phyloP scores from a whole-genome alignment of 1,139 yeast species.

The Kodamaea anthophila region DNA sequence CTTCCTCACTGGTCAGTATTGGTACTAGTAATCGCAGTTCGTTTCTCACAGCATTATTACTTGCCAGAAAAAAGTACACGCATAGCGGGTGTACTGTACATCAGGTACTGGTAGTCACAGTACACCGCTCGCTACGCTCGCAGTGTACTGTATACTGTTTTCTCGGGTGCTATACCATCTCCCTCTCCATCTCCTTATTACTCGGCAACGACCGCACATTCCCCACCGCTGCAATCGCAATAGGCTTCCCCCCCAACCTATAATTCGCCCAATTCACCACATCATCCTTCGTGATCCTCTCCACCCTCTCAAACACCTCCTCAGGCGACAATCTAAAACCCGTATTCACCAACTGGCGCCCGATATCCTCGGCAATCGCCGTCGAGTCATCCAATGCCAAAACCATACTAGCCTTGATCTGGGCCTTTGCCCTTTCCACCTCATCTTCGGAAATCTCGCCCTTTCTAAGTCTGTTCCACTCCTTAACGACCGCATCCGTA shows the following conservation, averaged over 20 bases:
- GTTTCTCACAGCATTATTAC: no score
- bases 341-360: conserved; percentile 92
- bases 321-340: conserved; percentile 89
- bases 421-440: conserved; percentile 91
- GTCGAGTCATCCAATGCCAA: conserved; percentile 91
- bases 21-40: no score
- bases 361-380: conserved; percentile 95
- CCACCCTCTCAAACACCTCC: conserved; percentile 83
- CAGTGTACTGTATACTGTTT: no score
- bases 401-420: conserved; percentile 84
- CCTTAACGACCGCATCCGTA: conserved; percentile 70
- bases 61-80: no score
- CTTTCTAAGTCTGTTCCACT: conserved; percentile 79
- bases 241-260: conserved; percentile 68
- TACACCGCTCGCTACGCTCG: no score
- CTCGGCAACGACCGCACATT: conserved; percentile 61
- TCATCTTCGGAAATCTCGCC: conserved; percentile 79
- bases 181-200: conserved; percentile 43
- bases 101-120: no score
- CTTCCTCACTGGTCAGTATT: no score
- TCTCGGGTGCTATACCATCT: no score
- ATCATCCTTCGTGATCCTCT: conserved; percentile 70
- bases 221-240: conserved; percentile 89
- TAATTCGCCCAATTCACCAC: conserved; percentile 86
- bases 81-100: no score